Evolutionary conservation across 1,284 basidiomycete genomes (phyloP), one percentile per base, ranked within the genome.

Genomic region (Irpex rosettiformis): DNA sequence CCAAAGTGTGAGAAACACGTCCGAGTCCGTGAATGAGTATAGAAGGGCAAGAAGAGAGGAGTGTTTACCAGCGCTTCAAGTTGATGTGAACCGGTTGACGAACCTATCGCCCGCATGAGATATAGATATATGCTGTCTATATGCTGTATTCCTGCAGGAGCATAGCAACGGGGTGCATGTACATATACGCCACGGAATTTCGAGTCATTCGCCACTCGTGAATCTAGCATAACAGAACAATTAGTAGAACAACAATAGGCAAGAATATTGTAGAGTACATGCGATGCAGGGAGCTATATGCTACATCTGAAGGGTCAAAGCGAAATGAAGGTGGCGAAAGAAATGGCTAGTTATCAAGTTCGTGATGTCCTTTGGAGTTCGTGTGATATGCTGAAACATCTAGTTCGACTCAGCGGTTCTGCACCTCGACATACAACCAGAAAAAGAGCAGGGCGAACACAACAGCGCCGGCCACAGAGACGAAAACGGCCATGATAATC

Each of bases 401-500:
- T 33, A 33, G 27, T 42, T 56, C 51, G 30, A 21, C 49, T 24
- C 43, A 18, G 25, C 58, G 25, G 24, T 2, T 57, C n/a, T 58
- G 40, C 37, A 22, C 28, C 56, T 57, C 45, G 30, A 56, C 22
- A 24, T 45, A 29, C n/a, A 61, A 70, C 69, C 79, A 86, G 72
- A 79, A 84, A 1, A 70, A 71, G 6, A 78, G 66, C 22, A 83
- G 69, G 0, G 74, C 81, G 18, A 83, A 66, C 22, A 89, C 75
- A 7, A 81, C 61, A 21, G 88, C 62, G 11, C 89, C 84, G 6
- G 87, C 79, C 10, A 88, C 77, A 13, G 81, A 78, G 25, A 94
- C 69, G 4, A 88, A 70, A 22, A 88, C 81, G 2, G 81, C 92
- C 66, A 96, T 78, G 0, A 85, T 91, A 59, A 94, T 87, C 67